A percentile compares a stretch with the other conserved stretches of the same genome.
These are phyloP conservation scores for Solanum hybrid DNA, from an alignment of 305 asterid genomes.

Conservation along the genomic window DNA sequence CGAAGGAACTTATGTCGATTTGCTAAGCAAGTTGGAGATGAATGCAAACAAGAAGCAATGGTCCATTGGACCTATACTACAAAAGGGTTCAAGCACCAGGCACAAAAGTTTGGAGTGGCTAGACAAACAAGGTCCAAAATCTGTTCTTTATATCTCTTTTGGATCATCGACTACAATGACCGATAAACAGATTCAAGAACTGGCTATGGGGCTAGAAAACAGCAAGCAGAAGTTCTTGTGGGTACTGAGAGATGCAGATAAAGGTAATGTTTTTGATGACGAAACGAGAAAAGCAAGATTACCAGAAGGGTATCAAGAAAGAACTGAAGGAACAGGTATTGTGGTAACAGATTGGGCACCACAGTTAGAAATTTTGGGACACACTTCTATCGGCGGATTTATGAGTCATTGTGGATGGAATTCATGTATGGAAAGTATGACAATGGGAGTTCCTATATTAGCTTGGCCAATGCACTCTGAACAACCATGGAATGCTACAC, in stretches of 20 bases:
- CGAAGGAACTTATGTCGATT: constrained; percentile 14
- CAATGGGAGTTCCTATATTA: constrained; percentile 47
- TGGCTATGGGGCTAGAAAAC: constrained; percentile 18
- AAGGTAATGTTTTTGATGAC: constrained; percentile 2
- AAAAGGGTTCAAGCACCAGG: neutral
- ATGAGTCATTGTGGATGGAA: constrained; percentile 60
- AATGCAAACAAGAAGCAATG: constrained; percentile 9
- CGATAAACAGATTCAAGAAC: constrained; percentile 16
- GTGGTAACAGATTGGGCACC: constrained; percentile 51
- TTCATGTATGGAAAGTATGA: constrained; percentile 46
- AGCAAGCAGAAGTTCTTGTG: constrained; percentile 20
- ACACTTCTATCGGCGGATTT: constrained; percentile 33
- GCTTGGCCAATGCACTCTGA: constrained; percentile 74
- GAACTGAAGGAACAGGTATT: constrained; percentile 27
- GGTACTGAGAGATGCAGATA: constrained; percentile 30
- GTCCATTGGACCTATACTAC: constrained; percentile 25
- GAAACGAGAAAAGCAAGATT: neutral
- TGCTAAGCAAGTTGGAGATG: constrained; percentile 7
- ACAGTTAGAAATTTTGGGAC: constrained; percentile 35
- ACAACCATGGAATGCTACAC: constrained; percentile 49
- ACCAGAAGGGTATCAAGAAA: constrained; percentile 21
- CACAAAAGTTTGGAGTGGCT: constrained; percentile 39
- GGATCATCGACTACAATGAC: constrained; percentile 20
- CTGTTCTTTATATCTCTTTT: constrained; percentile 28
- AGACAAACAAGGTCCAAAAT: constrained; percentile 21